Evolutionary conservation across 495 filamentous ascomycete species (phyloP).

Genomic region (Hyaloscypha finlandica): DNA sequence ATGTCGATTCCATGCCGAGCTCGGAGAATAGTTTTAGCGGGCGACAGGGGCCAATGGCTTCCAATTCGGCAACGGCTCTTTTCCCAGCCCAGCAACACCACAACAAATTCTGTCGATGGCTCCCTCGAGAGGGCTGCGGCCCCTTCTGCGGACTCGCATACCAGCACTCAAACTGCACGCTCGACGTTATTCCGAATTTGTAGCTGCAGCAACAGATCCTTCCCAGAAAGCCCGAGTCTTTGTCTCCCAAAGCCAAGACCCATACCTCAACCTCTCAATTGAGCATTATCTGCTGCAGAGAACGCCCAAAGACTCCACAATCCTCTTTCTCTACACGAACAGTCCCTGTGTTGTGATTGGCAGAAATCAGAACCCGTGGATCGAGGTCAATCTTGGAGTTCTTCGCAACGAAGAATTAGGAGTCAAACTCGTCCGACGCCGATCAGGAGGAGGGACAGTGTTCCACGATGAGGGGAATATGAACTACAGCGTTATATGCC

Average conservation of each 20-base stretch:
- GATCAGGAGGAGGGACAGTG: conserved; percentile 89
- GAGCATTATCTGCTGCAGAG: conserved; percentile 86
- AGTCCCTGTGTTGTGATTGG: conserved; percentile 84
- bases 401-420: conserved; percentile 32
- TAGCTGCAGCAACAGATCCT: conserved; percentile 22
- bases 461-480: conserved; percentile 92
- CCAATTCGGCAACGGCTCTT: background rate
- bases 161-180: background rate
- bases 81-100: background rate
- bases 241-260: conserved; percentile 70
- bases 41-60: background rate
- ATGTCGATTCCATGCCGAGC: conserved; percentile 20
- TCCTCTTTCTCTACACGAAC: conserved; percentile 89
- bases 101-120: conserved; percentile 21
- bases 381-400: conserved; percentile 72
- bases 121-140: conserved; percentile 29
- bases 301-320: conserved; percentile 64
- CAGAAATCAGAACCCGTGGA: conserved; percentile 97
- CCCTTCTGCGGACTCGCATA: conserved; percentile 4
- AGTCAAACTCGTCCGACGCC: conserved; percentile 69
- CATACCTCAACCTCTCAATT: conserved; percentile 93
- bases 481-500: conserved; percentile 90
- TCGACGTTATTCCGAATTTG: conserved; percentile 20
- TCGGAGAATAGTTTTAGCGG: conserved; percentile 8
- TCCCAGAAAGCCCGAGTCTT: conserved; percentile 61